Evolutionary conservation across 1,139 yeast species (phyloP).

Genomic region (Ogataea hybrid): DNA sequence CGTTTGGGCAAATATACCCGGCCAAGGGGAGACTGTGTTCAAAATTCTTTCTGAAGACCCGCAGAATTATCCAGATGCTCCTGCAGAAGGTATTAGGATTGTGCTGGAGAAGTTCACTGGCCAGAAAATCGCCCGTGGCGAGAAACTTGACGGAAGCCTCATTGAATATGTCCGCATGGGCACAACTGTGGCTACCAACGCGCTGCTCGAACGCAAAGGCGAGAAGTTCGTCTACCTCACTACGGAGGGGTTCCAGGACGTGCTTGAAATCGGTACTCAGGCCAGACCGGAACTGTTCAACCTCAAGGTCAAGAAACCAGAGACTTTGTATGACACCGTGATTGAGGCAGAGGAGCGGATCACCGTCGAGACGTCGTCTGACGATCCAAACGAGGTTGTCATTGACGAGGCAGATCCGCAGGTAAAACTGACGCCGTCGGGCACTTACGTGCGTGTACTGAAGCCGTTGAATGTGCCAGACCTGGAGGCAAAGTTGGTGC

Average conservation of each 20-base stretch:
- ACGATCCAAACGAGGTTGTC: conserved; percentile 28
- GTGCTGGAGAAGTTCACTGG: too few relatives aligned
- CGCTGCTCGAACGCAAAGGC: too few relatives aligned
- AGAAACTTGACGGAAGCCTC: too few relatives aligned
- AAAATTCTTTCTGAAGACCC: too few relatives aligned
- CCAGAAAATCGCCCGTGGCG: too few relatives aligned
- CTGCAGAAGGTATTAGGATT: too few relatives aligned
- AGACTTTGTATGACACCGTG: conserved; percentile 58
- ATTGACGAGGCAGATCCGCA: conserved; percentile 31
- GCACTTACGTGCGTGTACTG: conserved; percentile 32
- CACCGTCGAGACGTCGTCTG: conserved; percentile 34
- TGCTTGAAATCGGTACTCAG: conserved; percentile 67
- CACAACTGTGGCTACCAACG: too few relatives aligned
- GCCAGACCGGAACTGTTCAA: conserved; percentile 70
- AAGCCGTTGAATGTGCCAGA: conserved; percentile 44
- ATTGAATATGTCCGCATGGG: too few relatives aligned
- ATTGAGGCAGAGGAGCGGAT: conserved; percentile 35
- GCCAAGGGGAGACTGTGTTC: too few relatives aligned
- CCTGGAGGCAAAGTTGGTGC: conserved; percentile 38
- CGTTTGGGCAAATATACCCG: too few relatives aligned
- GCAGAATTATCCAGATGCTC: too few relatives aligned
- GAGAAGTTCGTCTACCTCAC: conserved; percentile 60
- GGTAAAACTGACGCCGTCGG: conserved; percentile 39
- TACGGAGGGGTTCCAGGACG: conserved; percentile 65
- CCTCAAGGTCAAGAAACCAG: conserved; percentile 54